Percentiles rank a stretch among this genome's conserved stretches.
phyloP scores from a whole-genome alignment of 805 yeast genomes.

The Komagataella phaffii region DNA sequence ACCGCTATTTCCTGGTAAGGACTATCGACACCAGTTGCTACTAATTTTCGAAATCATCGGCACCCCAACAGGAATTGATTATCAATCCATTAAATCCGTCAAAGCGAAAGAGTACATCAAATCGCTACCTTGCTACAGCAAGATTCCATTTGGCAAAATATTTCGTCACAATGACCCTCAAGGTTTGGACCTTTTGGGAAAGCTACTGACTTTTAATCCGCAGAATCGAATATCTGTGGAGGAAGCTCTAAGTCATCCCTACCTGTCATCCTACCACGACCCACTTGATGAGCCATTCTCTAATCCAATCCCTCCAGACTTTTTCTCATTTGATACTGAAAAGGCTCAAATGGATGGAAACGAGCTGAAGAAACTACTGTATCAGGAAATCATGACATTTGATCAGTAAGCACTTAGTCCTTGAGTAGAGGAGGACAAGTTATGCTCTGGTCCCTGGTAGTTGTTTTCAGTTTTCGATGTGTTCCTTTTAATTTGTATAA shows the following conservation, averaged over 20 bases:
- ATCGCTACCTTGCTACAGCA: conserved; percentile 48
- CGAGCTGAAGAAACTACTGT: conserved; percentile 38
- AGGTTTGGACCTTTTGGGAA: conserved; percentile 51
- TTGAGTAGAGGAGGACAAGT: background rate
- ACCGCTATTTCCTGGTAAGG: conserved; percentile 67
- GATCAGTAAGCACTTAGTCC: background rate
- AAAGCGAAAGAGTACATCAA: conserved; percentile 69
- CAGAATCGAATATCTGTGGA: conserved; percentile 67
- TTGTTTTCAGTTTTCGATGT: background rate
- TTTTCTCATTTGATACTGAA: conserved; percentile 39
- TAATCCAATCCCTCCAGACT: conserved; percentile 38
- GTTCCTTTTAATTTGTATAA: background rate
- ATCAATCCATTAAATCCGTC: conserved; percentile 57
- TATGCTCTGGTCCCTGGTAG: background rate
- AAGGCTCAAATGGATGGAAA: conserved; percentile 35
- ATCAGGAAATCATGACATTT: conserved; percentile 30
- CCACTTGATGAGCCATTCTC: conserved; percentile 59
- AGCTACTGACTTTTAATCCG: conserved; percentile 74
- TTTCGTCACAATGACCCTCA: conserved; percentile 36
- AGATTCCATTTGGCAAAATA: conserved; percentile 34
- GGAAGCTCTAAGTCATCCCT: conserved; percentile 76
- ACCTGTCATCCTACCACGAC: conserved; percentile 52
- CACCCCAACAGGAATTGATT: conserved; percentile 62
- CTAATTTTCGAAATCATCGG: conserved; percentile 60
- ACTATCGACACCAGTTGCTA: conserved; percentile 55